These are phyloP conservation scores for Yarrowia galli DNA, from an alignment of 1,139 yeast genomes.

Conservation along the genomic window DNA sequence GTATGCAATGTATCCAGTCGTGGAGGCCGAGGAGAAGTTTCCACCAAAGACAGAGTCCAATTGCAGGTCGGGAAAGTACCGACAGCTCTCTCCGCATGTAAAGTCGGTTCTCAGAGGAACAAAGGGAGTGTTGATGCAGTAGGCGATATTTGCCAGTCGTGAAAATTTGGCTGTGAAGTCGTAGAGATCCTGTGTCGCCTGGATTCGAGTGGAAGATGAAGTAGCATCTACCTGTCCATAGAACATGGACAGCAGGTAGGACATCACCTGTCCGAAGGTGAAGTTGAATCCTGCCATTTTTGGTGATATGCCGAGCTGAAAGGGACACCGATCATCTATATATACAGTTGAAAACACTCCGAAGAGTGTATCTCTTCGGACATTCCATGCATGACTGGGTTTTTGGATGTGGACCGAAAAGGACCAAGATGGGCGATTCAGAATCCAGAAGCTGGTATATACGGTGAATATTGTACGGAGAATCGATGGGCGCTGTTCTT, in stretches of 20 bases:
- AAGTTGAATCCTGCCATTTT: constrained; percentile 6
- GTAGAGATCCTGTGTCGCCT: constrained; percentile 14
- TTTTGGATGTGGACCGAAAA: too few relatives aligned
- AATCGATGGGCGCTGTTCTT: background rate
- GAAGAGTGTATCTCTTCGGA: background rate
- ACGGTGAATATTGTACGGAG: background rate
- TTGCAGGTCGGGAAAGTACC: constrained; percentile 13
- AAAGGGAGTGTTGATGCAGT: constrained; percentile 9
- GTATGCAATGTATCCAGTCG: constrained; percentile 52
- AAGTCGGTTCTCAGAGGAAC: constrained; percentile 18
- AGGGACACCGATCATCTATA: background rate
- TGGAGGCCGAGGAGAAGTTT: constrained; percentile 12
- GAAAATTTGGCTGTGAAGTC: constrained; percentile 16
- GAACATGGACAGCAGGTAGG: constrained; percentile 10
- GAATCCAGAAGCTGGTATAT: background rate
- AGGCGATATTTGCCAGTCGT: constrained; percentile 5
- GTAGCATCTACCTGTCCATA: constrained; percentile 15
- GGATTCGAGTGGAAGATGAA: background rate
- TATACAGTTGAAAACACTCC: background rate
- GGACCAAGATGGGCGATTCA: background rate
- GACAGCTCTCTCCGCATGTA: constrained; percentile 16
- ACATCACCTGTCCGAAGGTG: constrained; percentile 21
- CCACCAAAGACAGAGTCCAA: constrained; percentile 22
- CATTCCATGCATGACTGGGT: background rate
- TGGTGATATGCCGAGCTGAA: background rate